Percentiles rank a stretch among this genome's conserved stretches.
phyloP scores from a whole-genome alignment of 352 stramenopile species.

The Phytophthora vignae region DNA sequence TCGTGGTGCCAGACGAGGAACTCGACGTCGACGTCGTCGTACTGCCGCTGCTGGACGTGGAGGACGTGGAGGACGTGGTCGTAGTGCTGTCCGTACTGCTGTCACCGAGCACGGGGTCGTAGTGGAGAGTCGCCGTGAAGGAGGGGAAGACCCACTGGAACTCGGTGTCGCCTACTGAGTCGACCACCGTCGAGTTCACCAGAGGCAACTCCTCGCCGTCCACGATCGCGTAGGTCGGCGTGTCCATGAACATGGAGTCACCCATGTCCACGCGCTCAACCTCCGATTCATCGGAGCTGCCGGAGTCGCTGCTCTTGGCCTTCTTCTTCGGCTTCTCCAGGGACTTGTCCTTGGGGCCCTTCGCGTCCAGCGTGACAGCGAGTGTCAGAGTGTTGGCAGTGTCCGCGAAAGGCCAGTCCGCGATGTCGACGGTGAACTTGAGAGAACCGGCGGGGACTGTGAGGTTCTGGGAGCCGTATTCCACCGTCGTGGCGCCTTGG shows the following conservation, averaged over 20 bases:
- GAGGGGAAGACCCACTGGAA: constrained; percentile 55
- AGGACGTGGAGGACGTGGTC: neutral
- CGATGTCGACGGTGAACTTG: constrained; percentile 54
- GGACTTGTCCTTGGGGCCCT: constrained; percentile 20
- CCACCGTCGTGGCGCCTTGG: constrained; percentile 31
- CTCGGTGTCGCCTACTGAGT: constrained; percentile 13
- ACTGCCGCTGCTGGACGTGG: constrained; percentile 5
- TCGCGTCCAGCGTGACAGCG: constrained; percentile 41
- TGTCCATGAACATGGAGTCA: constrained; percentile 53
- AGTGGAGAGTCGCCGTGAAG: constrained; percentile 50
- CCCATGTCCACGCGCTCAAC: constrained; percentile 45
- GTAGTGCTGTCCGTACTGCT: neutral
- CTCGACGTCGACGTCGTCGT: constrained; percentile 10
- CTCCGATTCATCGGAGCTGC: neutral
- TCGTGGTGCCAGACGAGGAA: neutral
- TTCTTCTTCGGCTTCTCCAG: constrained; percentile 31
- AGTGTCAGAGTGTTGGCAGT: constrained; percentile 38
- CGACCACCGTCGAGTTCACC: constrained; percentile 41
- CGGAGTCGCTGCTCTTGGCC: constrained; percentile 5
- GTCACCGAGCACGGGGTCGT: constrained; percentile 59
- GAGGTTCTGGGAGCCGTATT: constrained; percentile 44
- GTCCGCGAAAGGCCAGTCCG: constrained; percentile 38
- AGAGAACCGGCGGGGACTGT: constrained; percentile 45
- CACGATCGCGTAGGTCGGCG: constrained; percentile 24
- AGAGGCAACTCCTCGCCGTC: constrained; percentile 21